Evolutionary conservation across 208 protist genomes (phyloP), one percentile per base, ranked within the genome.

Genomic region (Crithidia acanthocephali): DNA sequence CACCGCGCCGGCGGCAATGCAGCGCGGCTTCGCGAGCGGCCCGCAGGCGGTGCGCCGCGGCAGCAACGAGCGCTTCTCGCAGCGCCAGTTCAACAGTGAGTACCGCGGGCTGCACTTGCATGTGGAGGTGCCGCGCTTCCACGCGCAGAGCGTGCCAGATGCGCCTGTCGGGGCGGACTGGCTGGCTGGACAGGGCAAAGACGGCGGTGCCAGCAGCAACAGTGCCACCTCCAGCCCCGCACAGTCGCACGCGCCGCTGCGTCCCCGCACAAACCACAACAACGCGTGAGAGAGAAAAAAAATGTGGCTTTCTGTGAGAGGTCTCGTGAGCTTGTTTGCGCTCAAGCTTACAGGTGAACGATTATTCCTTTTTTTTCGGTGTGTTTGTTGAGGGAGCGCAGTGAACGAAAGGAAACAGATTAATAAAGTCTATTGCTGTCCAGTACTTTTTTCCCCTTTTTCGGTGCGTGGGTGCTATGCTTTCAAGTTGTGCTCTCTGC

Each of bases 91-190:
- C 18, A 69, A 32, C 18, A 76, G 63, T 47, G 63, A 76, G 47
- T 76, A 76, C 32, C 63, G 63, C 16, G 72, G 72, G 8, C 57
- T 76, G 15, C 72, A 71, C 27, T 18, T 76, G 20, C 55, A 71
- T 56, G 47, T 76, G 0, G 72, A 76, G 8, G 63, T 76, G n/a
- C 72, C 72, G 2, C 55, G 57, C 18, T 66, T 76, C 7, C 56
- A 70, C 28, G 45, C 62, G 53, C 63, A 76, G 20, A 60, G 32
- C 27, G 33, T n/a, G n/a, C 15, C 42, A 0, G 25, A 28, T 1
- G n/a, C 10, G 27, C 30, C 47, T 3, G 5, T 18, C 44, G 44
- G 44, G 13, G 28, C 11, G 13, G 59, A 65, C 23, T 4, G 16
- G 23, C 23, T 27, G 20, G 1, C 25, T 4, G 47, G 61, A 10